Percentiles rank a stretch among this genome's conserved stretches.
Conservation (phyloP, 2,329 filamentous ascomycete genomes). For the Talaromyces sp. region DNA sequence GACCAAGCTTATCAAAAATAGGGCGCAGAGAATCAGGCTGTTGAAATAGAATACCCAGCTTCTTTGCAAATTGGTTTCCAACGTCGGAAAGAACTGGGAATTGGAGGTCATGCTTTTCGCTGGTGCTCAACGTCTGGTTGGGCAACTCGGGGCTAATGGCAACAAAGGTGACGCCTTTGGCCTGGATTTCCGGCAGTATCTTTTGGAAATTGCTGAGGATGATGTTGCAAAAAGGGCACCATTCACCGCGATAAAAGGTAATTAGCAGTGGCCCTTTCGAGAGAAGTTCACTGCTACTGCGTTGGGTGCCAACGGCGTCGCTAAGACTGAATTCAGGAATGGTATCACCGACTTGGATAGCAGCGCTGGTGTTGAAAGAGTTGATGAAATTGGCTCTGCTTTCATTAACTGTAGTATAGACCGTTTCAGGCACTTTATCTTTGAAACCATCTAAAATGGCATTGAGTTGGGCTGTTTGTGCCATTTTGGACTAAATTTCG, state of each 20-base stretch:
- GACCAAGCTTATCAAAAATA: constrained; percentile 24
- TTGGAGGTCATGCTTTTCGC: constrained; percentile 38
- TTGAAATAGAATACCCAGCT: constrained; percentile 35
- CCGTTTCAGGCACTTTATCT: not conserved
- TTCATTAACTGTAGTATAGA: not conserved
- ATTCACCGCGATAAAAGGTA: constrained; percentile 46
- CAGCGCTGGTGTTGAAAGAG: constrained; percentile 18
- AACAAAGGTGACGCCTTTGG: constrained; percentile 38
- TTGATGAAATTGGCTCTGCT: constrained; percentile 9
- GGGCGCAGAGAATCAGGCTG: constrained; percentile 24
- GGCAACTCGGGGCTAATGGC: constrained; percentile 43
- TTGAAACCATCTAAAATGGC: not conserved
- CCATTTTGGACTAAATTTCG: not conserved
- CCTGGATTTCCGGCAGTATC: constrained; percentile 30
- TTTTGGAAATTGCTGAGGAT: constrained; percentile 33
- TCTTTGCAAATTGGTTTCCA: constrained; percentile 30
- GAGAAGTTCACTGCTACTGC: constrained; percentile 29
- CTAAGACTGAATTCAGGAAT: constrained; percentile 32
- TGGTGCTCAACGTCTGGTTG: constrained; percentile 31
- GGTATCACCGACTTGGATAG: constrained; percentile 30
- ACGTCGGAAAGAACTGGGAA: constrained; percentile 41
- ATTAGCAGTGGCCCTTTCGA: constrained; percentile 33
- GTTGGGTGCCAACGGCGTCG: constrained; percentile 30
- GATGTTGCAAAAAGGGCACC: constrained; percentile 47
- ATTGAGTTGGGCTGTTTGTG: not conserved